These are phyloP conservation scores for Colletotrichum somersetense DNA, from an alignment of 2,329 filamentous ascomycete genomes.

Conservation along the genomic window DNA sequence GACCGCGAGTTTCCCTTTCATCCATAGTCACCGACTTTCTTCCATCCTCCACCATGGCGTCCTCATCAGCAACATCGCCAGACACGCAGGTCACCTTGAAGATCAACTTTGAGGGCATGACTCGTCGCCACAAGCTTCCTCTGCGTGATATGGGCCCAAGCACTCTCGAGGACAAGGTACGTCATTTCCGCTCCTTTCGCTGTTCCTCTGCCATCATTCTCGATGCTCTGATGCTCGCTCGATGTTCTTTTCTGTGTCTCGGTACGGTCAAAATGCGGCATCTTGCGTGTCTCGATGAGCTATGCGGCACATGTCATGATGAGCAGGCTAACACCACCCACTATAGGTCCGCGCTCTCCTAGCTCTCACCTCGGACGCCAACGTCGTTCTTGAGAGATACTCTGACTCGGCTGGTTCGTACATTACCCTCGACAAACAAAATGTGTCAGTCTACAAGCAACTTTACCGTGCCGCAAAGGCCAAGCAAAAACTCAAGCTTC, in stretches of 20 bases:
- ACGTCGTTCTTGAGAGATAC: constrained; percentile 87
- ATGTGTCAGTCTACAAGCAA: constrained; percentile 92
- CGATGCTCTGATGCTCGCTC: too few species aligned
- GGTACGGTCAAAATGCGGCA: background rate
- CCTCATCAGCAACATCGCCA: constrained; percentile 39
- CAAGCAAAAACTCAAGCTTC: constrained; percentile 95
- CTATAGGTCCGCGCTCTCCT: constrained; percentile 77
- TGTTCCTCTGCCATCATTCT: background rate
- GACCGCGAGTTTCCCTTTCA: constrained; percentile 29
- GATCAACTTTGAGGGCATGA: constrained; percentile 80
- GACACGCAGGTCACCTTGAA: constrained; percentile 77
- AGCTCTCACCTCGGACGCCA: constrained; percentile 70
- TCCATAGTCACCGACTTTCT: constrained; percentile 23
- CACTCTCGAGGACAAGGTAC: constrained; percentile 86
- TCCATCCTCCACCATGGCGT: constrained; percentile 28
- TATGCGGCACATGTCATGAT: background rate
- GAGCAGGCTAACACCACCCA: constrained; percentile 26
- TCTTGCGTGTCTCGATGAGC: background rate
- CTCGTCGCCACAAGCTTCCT: constrained; percentile 89
- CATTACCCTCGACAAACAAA: constrained; percentile 81
- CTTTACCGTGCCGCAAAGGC: constrained; percentile 97
- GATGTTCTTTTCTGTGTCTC: background rate
- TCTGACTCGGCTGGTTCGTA: constrained; percentile 91
- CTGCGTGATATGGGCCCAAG: constrained; percentile 83
- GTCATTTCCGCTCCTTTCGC: constrained; percentile 52